Percentiles rank a stretch among this genome's conserved stretches.
Conservation (phyloP, 2,329 filamentous ascomycete genomes). For the Shiraia bambusicola region DNA sequence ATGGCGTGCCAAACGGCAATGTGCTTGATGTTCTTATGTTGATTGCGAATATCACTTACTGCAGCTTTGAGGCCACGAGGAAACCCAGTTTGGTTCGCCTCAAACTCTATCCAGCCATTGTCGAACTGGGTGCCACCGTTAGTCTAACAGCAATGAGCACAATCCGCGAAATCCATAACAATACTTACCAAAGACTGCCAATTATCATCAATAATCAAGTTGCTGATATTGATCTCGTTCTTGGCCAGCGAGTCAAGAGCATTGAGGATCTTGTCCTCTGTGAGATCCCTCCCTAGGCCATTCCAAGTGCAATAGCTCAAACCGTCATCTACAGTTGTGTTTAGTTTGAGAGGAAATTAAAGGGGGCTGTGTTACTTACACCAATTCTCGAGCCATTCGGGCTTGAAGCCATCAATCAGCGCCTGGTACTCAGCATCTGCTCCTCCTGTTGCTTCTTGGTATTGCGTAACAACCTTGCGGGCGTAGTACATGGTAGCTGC, state of each 20-base stretch:
- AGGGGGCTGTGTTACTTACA: slow-evolving; percentile 38
- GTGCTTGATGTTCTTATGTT: slow-evolving; percentile 73
- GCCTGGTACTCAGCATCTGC: slow-evolving; percentile 51
- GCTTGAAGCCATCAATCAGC: slow-evolving; percentile 53
- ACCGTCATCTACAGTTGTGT: slow-evolving; percentile 61
- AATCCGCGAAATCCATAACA: background rate
- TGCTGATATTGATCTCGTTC: slow-evolving; percentile 74
- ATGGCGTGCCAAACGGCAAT: slow-evolving; percentile 95
- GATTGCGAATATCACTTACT: slow-evolving; percentile 66
- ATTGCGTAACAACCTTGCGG: slow-evolving; percentile 60
- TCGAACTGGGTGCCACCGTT: slow-evolving; percentile 49
- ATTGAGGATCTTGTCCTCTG: slow-evolving; percentile 73
- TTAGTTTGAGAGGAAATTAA: background rate
- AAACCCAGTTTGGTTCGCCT: slow-evolving; percentile 78
- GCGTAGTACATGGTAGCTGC: slow-evolving; percentile 86
- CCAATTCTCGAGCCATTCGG: slow-evolving; percentile 80
- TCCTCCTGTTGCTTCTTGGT: slow-evolving; percentile 49
- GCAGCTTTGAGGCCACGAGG: slow-evolving; percentile 75
- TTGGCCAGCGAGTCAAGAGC: slow-evolving; percentile 72
- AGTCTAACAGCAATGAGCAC: slow-evolving; percentile 31
- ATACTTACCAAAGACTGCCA: slow-evolving; percentile 57
- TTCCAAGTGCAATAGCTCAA: slow-evolving; percentile 98
- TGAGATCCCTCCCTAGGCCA: slow-evolving; percentile 78
- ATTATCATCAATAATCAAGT: slow-evolving; percentile 93
- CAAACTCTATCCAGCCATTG: slow-evolving; percentile 72